These are phyloP conservation scores for Albifimbria verrucaria DNA, from an alignment of 2,329 filamentous ascomycete species.

Conservation along the genomic window DNA sequence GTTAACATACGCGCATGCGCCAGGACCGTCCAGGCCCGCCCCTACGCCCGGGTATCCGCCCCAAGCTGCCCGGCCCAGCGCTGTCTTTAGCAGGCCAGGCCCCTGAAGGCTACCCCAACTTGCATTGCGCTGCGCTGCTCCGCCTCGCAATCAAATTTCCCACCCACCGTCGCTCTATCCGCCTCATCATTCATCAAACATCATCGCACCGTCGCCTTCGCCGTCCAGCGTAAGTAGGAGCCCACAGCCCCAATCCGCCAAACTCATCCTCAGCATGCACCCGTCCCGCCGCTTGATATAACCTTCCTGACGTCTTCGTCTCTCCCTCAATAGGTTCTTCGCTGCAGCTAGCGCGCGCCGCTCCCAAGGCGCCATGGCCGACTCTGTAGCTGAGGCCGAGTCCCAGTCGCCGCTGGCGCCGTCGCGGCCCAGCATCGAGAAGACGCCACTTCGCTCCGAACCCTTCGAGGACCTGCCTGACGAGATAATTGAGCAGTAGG, in stretches of 20 bases:
- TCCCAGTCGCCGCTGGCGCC: constrained; percentile 20
- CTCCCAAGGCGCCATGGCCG: constrained; percentile 28
- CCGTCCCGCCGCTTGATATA: too few species aligned
- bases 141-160: not conserved
- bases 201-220: not conserved
- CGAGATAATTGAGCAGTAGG: constrained; percentile 69
- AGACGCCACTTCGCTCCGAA: constrained; percentile 24
- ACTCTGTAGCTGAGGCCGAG: constrained; percentile 17
- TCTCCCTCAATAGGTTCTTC: constrained; percentile 20
- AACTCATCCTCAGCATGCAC: too few species aligned
- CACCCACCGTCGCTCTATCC: not conserved
- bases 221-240: too few species aligned
- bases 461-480: constrained; percentile 59
- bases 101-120: not conserved
- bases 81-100: not conserved
- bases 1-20: too few species aligned
- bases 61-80: too few species aligned
- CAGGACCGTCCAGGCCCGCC: not conserved
- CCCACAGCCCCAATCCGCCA: too few species aligned
- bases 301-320: not conserved
- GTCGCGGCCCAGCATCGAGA: constrained; percentile 32
- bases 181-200: not conserved
- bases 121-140: not conserved
- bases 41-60: too few species aligned
- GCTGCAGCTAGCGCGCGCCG: constrained; percentile 15